These are phyloP conservation scores for Psilocybe azurescens DNA, from an alignment of 768 basidiomycete genomes.

Conservation along the genomic window DNA sequence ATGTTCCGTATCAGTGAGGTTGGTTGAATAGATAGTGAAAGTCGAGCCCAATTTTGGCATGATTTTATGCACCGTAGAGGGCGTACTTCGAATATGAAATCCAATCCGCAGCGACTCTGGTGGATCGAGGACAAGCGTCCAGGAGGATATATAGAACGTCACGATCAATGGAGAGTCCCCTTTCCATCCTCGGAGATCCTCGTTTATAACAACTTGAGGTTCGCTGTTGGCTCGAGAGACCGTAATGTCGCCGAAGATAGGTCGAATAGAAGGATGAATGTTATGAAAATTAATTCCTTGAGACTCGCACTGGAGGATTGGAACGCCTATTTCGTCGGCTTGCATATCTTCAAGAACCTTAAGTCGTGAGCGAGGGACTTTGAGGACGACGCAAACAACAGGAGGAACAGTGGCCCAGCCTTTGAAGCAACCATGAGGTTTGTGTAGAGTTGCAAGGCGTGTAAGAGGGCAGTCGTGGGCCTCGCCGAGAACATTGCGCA, in stretches of 20 bases:
- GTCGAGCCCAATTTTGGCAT: slow-evolving; percentile 28
- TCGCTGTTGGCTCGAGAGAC: slow-evolving; percentile 6
- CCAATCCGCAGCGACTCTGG: slow-evolving; percentile 6
- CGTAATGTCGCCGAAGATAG: slow-evolving; percentile 36
- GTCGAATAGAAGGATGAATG: slow-evolving; percentile 39
- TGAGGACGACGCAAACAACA: slow-evolving; percentile 40
- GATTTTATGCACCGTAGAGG: no score
- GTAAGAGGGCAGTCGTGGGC: slow-evolving; percentile 1
- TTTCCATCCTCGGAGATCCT: slow-evolving; percentile 36
- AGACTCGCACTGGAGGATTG: slow-evolving; percentile 41
- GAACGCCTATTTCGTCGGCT: slow-evolving; percentile 25
- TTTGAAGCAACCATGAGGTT: slow-evolving; percentile 24
- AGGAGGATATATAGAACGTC: slow-evolving; percentile 39
- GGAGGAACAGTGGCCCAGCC: slow-evolving; percentile 40
- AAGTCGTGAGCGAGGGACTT: slow-evolving; percentile 39
- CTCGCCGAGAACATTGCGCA: slow-evolving; percentile 27
- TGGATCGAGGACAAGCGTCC: slow-evolving; percentile 31
- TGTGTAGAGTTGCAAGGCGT: slow-evolving; percentile 18
- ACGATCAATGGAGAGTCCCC: slow-evolving; percentile 40
- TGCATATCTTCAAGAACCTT: slow-evolving; percentile 29
- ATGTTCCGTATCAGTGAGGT: slow-evolving; percentile 30
- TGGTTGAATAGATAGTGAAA: slow-evolving; percentile 33
- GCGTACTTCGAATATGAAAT: no score
- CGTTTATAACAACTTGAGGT: slow-evolving; percentile 27
- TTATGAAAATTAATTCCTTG: slow-evolving; percentile 28